Evolutionary conservation across 2,329 filamentous ascomycete species (phyloP).

Genomic region (Capronia americana): DNA sequence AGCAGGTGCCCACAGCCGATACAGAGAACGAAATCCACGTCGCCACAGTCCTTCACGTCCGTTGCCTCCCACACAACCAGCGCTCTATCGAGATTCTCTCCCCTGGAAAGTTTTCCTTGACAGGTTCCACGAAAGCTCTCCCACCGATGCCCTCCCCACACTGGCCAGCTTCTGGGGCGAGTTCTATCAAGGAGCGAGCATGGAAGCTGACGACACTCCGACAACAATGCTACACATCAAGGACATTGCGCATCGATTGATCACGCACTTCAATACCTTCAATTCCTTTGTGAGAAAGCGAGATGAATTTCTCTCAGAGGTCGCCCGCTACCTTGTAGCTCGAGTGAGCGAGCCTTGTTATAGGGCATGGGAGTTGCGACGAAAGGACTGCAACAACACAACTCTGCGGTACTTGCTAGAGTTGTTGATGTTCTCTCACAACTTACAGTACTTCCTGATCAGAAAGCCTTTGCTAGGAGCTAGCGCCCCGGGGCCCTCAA

Average conservation of each 20-base stretch:
- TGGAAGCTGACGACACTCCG: not conserved
- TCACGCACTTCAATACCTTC: not conserved
- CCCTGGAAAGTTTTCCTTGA: not conserved
- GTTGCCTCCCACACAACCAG: not conserved
- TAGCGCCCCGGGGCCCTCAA: not conserved
- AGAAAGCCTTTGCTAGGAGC: not conserved
- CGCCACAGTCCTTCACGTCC: not conserved
- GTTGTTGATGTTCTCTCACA: not conserved
- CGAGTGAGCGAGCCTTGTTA: not conserved
- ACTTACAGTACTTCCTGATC: slow-evolving; percentile 4
- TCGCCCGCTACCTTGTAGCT: not conserved
- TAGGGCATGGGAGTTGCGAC: not conserved
- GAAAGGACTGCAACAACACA: not conserved
- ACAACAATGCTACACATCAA: slow-evolving; percentile 3
- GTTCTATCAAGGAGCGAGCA: not conserved
- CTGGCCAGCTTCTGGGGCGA: slow-evolving; percentile 3
- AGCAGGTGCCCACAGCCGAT: not conserved
- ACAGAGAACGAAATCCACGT: not conserved
- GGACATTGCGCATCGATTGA: not conserved
- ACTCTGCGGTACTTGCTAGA: not conserved
- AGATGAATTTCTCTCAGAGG: not conserved
- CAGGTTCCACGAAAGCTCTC: not conserved
- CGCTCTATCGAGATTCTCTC: not conserved
- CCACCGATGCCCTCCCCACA: not conserved
- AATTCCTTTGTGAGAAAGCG: not conserved